Base-by-base conservation (phyloP, 2,329 filamentous ascomycete genomes). In the Fusarium illudens region DNA sequence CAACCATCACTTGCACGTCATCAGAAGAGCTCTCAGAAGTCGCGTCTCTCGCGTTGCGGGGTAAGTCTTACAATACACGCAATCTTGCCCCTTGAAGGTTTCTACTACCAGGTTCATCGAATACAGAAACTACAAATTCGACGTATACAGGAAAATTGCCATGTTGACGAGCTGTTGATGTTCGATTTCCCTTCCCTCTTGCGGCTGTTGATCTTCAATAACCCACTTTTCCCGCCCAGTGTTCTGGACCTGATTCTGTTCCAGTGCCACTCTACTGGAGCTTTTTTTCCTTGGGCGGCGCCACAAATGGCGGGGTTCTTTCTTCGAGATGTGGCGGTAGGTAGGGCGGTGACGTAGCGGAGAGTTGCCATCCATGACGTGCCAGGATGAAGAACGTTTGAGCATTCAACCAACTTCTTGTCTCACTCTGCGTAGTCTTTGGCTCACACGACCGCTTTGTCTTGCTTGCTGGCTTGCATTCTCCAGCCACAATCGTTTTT, bases 301-400 rank as follows among this genome's bases (percentile, higher is more conserved):
- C 66, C 66, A 69, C 66, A 70, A 39, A 34, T 51, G 25, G 66
- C 58, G 62, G 66, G 62, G 58, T 33, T 34, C 6, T 12, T 49
- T 20, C 32, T 50, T 30, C 34, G 11, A 29, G 44, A 13, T 34
- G 42, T 32, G 46, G 30, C 19, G n/a, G 17, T 4, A 10, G 17
- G n/a, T 67, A 64, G 67, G 65, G 65, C 65, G 66, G 62, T 69
- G 66, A 69, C 62, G 66, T 64, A 56, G 19, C 8, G n/a, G 42
- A 56, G 10, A 49, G 36, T 25, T 55, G 19, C 29, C 17, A 57
- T 61, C 29, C 17, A 57, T 61, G 58, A 61, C 58, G 58, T 56
- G 29, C n/a, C n/a, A n/a, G n/a, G n/a, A 33, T 44, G 48, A 39
- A 29, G n/a, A 13, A 13, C 46, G 29, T 51, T 37, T 11, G 27